Evolutionary conservation across 768 basidiomycete species (phyloP), one percentile per base, ranked within the genome.

Genomic region (Mycena sanguinolenta): DNA sequence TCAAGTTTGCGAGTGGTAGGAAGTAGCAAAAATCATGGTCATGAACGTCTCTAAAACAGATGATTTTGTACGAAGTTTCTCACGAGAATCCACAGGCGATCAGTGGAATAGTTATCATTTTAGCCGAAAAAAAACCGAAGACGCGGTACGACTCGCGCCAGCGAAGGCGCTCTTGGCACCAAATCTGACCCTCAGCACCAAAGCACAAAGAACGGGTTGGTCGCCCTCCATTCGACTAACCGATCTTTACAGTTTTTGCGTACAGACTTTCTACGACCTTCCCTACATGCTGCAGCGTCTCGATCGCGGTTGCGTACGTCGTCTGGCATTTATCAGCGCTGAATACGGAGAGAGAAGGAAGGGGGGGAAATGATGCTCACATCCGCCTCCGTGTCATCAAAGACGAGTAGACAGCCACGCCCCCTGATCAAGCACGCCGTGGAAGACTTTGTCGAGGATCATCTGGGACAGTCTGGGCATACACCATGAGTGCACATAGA

Each of bases 381-480:
- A 81, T 98, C 96, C 16, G 89, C 89, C 75, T 94, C 92, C 1
- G 90, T 89, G 79, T 95, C 86, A 66, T 98, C 95, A 70, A 94
- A 98, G n/a, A 99, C 90, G 59, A 98, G 83, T 58, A 98, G 82
- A 76, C 96, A 96, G 0, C 96, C 96, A 3, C 95, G 88, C 30
- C 95, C n/a, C 96, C 79, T 99, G 97, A 79, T 99, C 97, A n/a
- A 99, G 86, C 1, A 99, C 96, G 7, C 97, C 97, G 71, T 95
- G 89, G 72, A 99, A 89, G 2, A 97, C 90, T 75, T 97, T 97
- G 82, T 98, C 97, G 42, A 98, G 84, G 71, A 99, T 99, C 97
- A 99, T 99, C 79, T 99, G 97, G 34, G 94, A 96, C 30, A 99
- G 83, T 78, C 97, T 97, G 74, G 25, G 21, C 63, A 50, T 21